Conservation (phyloP, 805 yeast genomes). For the Metschnikowia koreensis region DNA sequence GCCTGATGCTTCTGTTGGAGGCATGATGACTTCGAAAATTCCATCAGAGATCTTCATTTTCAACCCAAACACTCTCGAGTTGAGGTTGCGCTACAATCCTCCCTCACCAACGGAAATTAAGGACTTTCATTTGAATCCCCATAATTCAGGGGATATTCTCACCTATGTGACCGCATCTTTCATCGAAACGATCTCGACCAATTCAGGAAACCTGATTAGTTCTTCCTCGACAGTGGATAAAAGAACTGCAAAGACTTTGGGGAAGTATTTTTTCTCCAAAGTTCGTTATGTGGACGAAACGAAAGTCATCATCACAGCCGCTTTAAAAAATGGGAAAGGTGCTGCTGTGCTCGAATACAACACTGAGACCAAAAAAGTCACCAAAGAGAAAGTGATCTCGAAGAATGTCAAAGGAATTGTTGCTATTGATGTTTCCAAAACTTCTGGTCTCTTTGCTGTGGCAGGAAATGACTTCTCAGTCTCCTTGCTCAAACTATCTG, state of each 20-base stretch:
- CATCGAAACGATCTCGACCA: conserved; percentile 52
- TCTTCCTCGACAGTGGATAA: conserved; percentile 23
- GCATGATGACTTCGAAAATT: conserved; percentile 62
- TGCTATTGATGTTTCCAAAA: conserved; percentile 46
- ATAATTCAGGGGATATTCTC: conserved; percentile 56
- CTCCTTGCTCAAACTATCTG: conserved; percentile 49
- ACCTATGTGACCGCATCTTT: conserved; percentile 57
- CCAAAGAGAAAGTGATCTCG: conserved; percentile 42
- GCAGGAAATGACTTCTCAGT: conserved; percentile 70
- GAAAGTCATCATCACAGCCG: conserved; percentile 34
- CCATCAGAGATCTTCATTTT: conserved; percentile 67
- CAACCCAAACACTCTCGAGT: conserved; percentile 52
- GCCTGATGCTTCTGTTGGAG: conserved; percentile 59
- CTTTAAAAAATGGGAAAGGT: conserved; percentile 33
- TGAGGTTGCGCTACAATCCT: conserved; percentile 53
- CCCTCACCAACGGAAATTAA: conserved; percentile 49
- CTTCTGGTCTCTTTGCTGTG: conserved; percentile 47
- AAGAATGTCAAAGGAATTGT: conserved; percentile 54
- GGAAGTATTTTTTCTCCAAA: conserved; percentile 37
- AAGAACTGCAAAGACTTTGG: conserved; percentile 21
- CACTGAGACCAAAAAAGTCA: conserved; percentile 39
- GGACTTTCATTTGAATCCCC: conserved; percentile 65
- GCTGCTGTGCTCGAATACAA: conserved; percentile 45
- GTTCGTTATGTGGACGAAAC: conserved; percentile 39
- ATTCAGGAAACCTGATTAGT: conserved; percentile 40